phyloP scores from a whole-genome alignment of 2,329 filamentous ascomycete species.

The Pyricularia grisea region DNA sequence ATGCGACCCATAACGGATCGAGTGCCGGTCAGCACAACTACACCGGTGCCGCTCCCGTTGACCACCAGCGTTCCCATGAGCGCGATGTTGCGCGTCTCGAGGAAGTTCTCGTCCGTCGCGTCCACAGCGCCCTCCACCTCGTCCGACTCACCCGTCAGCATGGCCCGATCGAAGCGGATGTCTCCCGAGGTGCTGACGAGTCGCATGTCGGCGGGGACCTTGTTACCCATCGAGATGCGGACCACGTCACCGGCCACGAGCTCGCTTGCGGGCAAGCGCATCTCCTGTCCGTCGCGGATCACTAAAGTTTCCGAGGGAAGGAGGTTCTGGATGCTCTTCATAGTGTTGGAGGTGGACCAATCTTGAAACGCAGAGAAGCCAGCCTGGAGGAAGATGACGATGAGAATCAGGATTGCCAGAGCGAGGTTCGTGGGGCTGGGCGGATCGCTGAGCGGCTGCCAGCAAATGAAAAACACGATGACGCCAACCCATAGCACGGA shows the following conservation, averaged over 20 bases:
- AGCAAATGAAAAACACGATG: slow-evolving; percentile 38
- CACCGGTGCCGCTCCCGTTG: slow-evolving; percentile 28
- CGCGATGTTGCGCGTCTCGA: slow-evolving; percentile 32
- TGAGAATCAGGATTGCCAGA: slow-evolving; percentile 34
- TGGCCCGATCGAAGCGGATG: slow-evolving; percentile 65
- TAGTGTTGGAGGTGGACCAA: slow-evolving; percentile 50
- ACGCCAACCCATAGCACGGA: slow-evolving; percentile 36
- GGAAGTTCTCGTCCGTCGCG: slow-evolving; percentile 28
- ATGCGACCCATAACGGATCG: slow-evolving; percentile 18
- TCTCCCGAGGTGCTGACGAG: slow-evolving; percentile 57
- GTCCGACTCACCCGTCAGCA: slow-evolving; percentile 62
- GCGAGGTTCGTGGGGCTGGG: slow-evolving; percentile 33
- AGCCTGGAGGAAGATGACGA: slow-evolving; percentile 36
- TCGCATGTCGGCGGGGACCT: slow-evolving; percentile 53
- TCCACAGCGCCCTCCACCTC: slow-evolving; percentile 30
- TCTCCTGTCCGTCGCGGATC: slow-evolving; percentile 40
- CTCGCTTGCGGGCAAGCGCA: slow-evolving; percentile 42
- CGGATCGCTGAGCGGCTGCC: slow-evolving; percentile 33
- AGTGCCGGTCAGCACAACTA: slow-evolving; percentile 29
- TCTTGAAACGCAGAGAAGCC: slow-evolving; percentile 35
- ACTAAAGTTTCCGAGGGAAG: slow-evolving; percentile 52
- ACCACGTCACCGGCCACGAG: slow-evolving; percentile 61
- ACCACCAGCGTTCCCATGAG: slow-evolving; percentile 32
- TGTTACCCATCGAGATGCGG: slow-evolving; percentile 53
- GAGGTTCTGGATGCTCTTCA: slow-evolving; percentile 52